These are phyloP conservation scores for Fusarium protoensiforme DNA, from an alignment of 2,329 filamentous ascomycete species.

Conservation along the genomic window DNA sequence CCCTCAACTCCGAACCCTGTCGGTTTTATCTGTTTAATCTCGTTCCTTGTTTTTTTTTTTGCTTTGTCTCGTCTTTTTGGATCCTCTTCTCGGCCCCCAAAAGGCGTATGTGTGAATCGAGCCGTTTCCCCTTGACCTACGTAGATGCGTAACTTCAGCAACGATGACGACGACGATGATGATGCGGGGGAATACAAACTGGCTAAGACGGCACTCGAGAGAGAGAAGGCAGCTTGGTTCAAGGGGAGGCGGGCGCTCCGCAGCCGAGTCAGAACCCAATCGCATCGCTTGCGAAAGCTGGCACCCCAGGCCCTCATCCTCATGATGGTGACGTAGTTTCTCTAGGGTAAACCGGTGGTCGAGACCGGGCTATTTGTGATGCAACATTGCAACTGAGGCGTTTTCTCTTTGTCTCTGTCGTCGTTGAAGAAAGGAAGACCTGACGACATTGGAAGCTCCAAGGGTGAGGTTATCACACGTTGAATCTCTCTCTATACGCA, in stretches of 20 bases:
- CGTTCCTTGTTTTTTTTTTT: neutral
- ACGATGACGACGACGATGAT: neutral
- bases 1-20: slow-evolving; percentile 15
- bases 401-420: neutral
- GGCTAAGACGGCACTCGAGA: neutral
- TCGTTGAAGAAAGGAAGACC: neutral
- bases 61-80: neutral
- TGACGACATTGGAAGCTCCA: neutral
- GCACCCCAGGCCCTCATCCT: neutral
- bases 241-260: slow-evolving; percentile 21
- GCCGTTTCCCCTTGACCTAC: neutral
- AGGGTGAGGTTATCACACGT: neutral
- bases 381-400: slow-evolving; percentile 28
- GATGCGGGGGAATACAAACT: neutral
- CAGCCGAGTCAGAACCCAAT: slow-evolving; percentile 38
- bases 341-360: neutral
- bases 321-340: slow-evolving; percentile 29
- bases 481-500: neutral
- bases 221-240: neutral
- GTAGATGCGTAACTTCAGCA: neutral
- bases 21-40: slow-evolving; percentile 11
- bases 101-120: neutral
- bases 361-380: slow-evolving; percentile 7
- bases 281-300: neutral
- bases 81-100: slow-evolving; percentile 21